These are phyloP conservation scores for Acacia confusa DNA, from an alignment of 306 rosid species.

Conservation along the genomic window DNA sequence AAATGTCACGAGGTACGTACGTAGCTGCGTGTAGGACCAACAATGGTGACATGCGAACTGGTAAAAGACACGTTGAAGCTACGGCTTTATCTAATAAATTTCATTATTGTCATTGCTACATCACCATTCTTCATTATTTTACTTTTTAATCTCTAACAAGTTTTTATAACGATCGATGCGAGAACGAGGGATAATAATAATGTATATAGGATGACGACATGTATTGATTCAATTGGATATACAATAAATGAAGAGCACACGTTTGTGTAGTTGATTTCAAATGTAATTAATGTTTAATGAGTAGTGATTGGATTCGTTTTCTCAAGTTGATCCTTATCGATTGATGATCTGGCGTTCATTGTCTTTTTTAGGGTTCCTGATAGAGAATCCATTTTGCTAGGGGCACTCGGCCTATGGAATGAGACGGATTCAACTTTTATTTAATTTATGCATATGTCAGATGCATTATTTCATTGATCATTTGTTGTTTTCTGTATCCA, in stretches of 20 bases:
- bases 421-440: background rate
- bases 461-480: background rate
- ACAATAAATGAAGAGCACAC: background rate
- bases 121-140: too few relatives aligned
- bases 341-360: constrained; percentile 1
- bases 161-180: too few relatives aligned
- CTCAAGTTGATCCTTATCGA: background rate
- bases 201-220: background rate
- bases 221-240: background rate
- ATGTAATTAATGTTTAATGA: background rate
- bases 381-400: background rate
- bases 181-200: background rate
- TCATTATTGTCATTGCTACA: too few relatives aligned
- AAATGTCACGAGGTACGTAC: background rate
- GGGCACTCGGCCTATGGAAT: background rate
- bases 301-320: background rate
- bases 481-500: background rate
- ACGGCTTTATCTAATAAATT: background rate
- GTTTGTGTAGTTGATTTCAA: background rate
- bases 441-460: background rate
- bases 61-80: background rate
- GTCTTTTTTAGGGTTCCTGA: background rate
- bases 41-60: background rate
- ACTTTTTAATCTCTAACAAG: background rate
- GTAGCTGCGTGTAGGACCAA: background rate